Base-by-base conservation (phyloP, 2,329 filamentous ascomycete genomes). In the Hirsutella thompsonii region DNA sequence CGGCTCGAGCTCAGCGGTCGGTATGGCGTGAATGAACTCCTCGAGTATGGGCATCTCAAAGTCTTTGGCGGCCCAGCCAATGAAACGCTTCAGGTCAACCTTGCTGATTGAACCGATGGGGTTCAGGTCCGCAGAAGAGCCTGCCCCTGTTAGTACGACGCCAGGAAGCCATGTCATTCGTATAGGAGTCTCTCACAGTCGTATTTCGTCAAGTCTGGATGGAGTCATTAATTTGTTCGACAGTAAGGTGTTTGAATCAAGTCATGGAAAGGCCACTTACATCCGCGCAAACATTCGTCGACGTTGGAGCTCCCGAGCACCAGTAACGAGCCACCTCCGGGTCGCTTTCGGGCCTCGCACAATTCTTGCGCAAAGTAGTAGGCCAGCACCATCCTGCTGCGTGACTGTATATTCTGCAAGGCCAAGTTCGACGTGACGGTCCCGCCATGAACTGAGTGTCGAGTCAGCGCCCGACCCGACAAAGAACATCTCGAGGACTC, bases 321-420 rank as follows among this genome's bases (percentile, higher is more conserved):
- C 2, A 83, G 66, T 2, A 82, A 60, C 11, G 75, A 72, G 4
- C 75, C 72, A 4, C 72, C 70, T 3, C 52, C 52, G 5, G 64
- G 64, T 2, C 69, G 62, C 18, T 70, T 59, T n/a, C 77, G 67
- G 2, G 76, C 70, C 6, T 67, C 73, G 0, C 76, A 76, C 2
- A 79, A 62, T 20, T 81, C 58, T 39, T 80, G 76, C 0, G 76
- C 78, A 47, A 79, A 76, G 20, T 73, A 60, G 54, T 83, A 84
- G 8, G 73, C 66, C 2, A 76, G 61, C 2, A 84, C 76, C 71
- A 83, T 81, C 34, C 80, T 64, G 16, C 70, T 66, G 9, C 79
- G 64, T 4, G 78, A 79, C 44, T 83, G 79, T 40, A 83, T 76
- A 52, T 83, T 83, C 48, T 83, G 79, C n/a, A 79, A 58, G 0